These are phyloP conservation scores for Guyanaporus albipodus DNA, from an alignment of 768 basidiomycete species.

Conservation along the genomic window DNA sequence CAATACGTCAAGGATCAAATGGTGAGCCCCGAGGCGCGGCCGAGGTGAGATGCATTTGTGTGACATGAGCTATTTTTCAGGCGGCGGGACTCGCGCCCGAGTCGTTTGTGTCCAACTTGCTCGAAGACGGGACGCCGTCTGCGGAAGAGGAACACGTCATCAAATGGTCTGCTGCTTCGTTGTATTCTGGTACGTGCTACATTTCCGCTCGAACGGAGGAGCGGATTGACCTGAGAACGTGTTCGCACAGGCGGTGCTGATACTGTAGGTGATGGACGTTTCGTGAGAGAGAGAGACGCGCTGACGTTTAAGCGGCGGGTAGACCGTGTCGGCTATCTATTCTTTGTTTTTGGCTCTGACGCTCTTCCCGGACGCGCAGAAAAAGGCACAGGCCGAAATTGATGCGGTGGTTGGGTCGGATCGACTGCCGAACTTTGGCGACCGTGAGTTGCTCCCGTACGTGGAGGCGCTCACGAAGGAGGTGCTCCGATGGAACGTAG, in stretches of 20 bases:
- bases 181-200: constrained; percentile 29
- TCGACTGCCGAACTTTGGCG: constrained; percentile 56
- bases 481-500: constrained; percentile 42
- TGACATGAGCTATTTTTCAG: constrained; percentile 31
- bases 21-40: constrained; percentile 36
- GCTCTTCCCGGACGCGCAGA: constrained; percentile 50
- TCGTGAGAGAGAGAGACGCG: neutral
- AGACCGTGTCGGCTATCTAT: constrained; percentile 62
- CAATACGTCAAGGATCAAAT: constrained; percentile 60
- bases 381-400: constrained; percentile 61
- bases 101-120: constrained; percentile 56
- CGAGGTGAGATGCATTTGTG: too few species aligned
- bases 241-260: constrained; percentile 43
- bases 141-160: constrained; percentile 54
- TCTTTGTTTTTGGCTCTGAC: constrained; percentile 61
- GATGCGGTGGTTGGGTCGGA: constrained; percentile 56
- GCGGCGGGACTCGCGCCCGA: constrained; percentile 43
- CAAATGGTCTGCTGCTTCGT: constrained; percentile 54
- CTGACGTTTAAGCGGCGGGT: constrained; percentile 7
- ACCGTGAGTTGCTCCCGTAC: constrained; percentile 57
- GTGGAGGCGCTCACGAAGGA: constrained; percentile 59
- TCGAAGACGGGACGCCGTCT: constrained; percentile 48
- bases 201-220: too few species aligned
- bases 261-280: constrained; percentile 25
- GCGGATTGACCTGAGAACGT: too few species aligned